Base-by-base conservation (phyloP, 2,329 filamentous ascomycete species). In the Fusarium domesticum region DNA sequence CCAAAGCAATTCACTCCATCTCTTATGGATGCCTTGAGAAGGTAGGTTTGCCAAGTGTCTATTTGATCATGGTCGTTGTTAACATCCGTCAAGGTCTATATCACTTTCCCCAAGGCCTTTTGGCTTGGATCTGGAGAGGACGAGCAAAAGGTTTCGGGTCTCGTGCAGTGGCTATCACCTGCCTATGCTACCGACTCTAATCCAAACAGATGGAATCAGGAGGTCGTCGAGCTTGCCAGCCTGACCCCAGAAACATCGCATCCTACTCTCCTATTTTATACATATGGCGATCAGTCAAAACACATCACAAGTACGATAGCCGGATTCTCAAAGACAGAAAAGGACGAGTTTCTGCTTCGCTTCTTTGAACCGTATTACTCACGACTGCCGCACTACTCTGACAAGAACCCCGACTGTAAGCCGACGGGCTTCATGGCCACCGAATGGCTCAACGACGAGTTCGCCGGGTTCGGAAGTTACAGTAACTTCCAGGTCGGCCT, bases 251-350 rank as follows among this genome's bases (percentile, higher is more conserved):
- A 69, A 2, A 73, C 71, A 39, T 76, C 84, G 0, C 89, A 95
- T 47, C 86, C 90, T 6, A 95, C 89, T 0, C 75, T 96, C 4
- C 78, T 96, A 18, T 96, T 95, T 75, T 96, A 90, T 70, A 83
- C 76, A 28, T 85, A 82, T 58, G 85, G 85, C 30, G 76, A 75
- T 16, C 79, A 83, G 61, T 82, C 79, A 1, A 64, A 66, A 7
- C 71, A 77, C 56, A 64, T 86, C 35, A 81, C 77, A 0, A 64
- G 66, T 11, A 63, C 67, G 15, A 57, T 78, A 6, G 66, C 67
- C 4, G 63, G 67, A 12, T 57, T 78, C 3, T 37, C 64, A 3
- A 62, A 72, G 3, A 67, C 73, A 17, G 59, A 72, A 45, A 77
- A 77, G 56, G 70, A 79, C 15, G 61, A 66, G 0, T 76, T 78